Conservation (phyloP, 805 yeast species). For the Candida sakaeoensis region DNA sequence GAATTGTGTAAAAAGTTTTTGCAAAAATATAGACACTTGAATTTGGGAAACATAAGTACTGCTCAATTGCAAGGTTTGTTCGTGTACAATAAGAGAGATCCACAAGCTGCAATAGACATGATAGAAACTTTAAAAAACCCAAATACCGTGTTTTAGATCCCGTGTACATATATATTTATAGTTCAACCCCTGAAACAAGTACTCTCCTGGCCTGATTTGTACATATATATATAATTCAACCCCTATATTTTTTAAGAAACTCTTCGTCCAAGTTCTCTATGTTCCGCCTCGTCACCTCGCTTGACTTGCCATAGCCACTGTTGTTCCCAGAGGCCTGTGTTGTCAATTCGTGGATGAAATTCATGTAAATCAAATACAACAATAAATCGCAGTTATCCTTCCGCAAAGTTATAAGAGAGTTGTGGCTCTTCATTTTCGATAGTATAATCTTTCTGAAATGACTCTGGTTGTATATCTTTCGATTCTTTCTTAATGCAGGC, state of each 20-base stretch:
- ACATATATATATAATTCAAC: no score
- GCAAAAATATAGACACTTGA: slow-evolving; percentile 43
- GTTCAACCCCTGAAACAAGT: no score
- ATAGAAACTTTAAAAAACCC: slow-evolving; percentile 43
- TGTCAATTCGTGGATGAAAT: slow-evolving; percentile 42
- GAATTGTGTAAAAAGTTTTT: slow-evolving; percentile 52
- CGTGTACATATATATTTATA: slow-evolving; percentile 7
- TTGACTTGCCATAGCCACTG: slow-evolving; percentile 34
- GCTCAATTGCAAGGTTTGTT: slow-evolving; percentile 95
- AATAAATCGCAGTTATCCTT: slow-evolving; percentile 42
- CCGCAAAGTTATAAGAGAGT: slow-evolving; percentile 20
- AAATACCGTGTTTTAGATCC: slow-evolving; percentile 17
- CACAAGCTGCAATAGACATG: slow-evolving; percentile 70
- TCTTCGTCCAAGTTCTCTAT: slow-evolving; percentile 32
- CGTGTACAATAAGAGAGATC: slow-evolving; percentile 84
- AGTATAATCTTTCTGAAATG: slow-evolving; percentile 10
- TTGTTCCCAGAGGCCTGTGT: slow-evolving; percentile 34
- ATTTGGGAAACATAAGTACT: slow-evolving; percentile 60
- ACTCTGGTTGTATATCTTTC: slow-evolving; percentile 16
- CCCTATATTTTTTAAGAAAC: slow-evolving; percentile 34
- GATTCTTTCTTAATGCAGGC: slow-evolving; percentile 10
- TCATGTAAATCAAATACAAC: slow-evolving; percentile 44
- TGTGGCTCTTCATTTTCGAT: slow-evolving; percentile 11
- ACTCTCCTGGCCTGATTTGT: no score
- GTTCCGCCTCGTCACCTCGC: slow-evolving; percentile 34